Conservation (phyloP, 2,329 filamentous ascomycete genomes). For the Diaporthe capsici region DNA sequence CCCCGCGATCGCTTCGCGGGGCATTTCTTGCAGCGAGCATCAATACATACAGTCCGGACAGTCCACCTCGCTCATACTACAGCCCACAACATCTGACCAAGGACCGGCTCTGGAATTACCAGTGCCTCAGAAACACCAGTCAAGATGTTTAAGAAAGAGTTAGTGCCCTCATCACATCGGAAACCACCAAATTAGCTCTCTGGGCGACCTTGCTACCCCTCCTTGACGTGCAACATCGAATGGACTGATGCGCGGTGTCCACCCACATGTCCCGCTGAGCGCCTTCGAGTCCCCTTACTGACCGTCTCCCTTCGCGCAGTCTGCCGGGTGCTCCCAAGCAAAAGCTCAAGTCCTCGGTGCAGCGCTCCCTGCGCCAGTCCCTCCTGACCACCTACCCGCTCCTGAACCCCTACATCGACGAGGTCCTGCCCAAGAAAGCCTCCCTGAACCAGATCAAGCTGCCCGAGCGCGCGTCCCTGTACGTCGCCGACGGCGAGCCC, state of each 20-base stretch:
- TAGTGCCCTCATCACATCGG: constrained; percentile 50
- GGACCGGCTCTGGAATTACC: not conserved
- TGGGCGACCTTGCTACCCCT: constrained; percentile 1
- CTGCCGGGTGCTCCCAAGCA: constrained; percentile 85
- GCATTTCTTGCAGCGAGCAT: constrained; percentile 40
- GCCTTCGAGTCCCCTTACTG: constrained; percentile 30
- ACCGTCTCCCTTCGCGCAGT: constrained; percentile 59
- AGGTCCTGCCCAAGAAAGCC: constrained; percentile 94
- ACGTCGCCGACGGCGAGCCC: constrained; percentile 82
- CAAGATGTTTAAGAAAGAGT: constrained; percentile 97
- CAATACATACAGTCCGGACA: not conserved
- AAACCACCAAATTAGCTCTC: not conserved
- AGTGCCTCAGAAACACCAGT: constrained; percentile 37
- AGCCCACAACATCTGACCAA: not conserved
- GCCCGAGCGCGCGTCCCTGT: constrained; percentile 90
- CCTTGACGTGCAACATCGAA: not conserved
- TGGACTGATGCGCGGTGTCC: not conserved
- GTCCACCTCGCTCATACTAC: not conserved
- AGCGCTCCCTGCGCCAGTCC: constrained; percentile 86
- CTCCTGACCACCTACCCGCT: constrained; percentile 88
- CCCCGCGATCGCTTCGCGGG: constrained; percentile 48
- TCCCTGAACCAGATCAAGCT: constrained; percentile 93
- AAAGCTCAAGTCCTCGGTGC: constrained; percentile 97
- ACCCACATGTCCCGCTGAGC: not conserved
- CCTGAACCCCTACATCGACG: constrained; percentile 89